phyloP scores from a whole-genome alignment of 208 protist genomes.

The Crithidia acanthocephali region DNA sequence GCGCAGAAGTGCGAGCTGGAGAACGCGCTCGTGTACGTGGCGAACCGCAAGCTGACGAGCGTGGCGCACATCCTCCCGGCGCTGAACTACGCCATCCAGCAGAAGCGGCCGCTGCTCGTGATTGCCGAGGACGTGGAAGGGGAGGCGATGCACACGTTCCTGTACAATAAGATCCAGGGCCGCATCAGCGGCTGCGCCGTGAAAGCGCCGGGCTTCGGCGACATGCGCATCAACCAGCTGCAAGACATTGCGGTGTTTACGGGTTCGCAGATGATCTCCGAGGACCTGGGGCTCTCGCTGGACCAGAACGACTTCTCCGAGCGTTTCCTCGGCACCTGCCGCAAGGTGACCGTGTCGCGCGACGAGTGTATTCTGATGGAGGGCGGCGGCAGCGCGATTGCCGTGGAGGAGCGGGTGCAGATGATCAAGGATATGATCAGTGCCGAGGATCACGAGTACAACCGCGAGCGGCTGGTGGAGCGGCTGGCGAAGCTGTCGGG shows the following conservation, averaged over 20 bases:
- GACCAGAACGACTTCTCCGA: constrained; percentile 92
- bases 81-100: constrained; percentile 87
- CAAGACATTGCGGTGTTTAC: constrained; percentile 99
- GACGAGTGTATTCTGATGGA: constrained; percentile 99
- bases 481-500: constrained; percentile 90
- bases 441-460: constrained; percentile 96
- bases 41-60: constrained; percentile 85
- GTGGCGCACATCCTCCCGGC: constrained; percentile 81
- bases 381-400: constrained; percentile 95
- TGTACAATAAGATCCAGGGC: constrained; percentile 95
- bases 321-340: constrained; percentile 78
- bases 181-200: constrained; percentile 88
- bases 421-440: constrained; percentile 96
- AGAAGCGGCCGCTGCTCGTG: constrained; percentile 86
- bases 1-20: constrained; percentile 97
- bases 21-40: constrained; percentile 95
- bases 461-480: constrained; percentile 98
- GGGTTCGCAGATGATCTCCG: constrained; percentile 95
- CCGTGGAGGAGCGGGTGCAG: constrained; percentile 96
- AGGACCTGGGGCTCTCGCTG: constrained; percentile 95
- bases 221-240: constrained; percentile 98
- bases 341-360: constrained; percentile 95
- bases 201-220: constrained; percentile 99
- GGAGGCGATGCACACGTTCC: constrained; percentile 94
- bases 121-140: constrained; percentile 93